These are phyloP conservation scores for Bonia amplexicaulis DNA, from an alignment of 176 grass and related monocot species.

Conservation along the genomic window DNA sequence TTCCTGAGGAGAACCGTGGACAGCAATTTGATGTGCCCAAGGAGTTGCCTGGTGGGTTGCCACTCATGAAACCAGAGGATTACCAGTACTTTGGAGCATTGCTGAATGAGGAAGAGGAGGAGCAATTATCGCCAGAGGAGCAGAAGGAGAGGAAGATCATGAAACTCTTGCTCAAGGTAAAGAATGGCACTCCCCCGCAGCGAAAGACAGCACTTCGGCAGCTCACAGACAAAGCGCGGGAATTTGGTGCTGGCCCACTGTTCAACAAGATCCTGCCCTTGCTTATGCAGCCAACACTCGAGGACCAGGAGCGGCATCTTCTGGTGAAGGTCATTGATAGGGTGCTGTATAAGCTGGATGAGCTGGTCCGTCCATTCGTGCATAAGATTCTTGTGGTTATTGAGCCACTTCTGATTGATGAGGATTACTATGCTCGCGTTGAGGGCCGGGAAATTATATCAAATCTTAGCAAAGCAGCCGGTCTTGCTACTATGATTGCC, in stretches of 20 bases:
- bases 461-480: constrained; percentile 97
- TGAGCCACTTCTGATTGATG: constrained; percentile 89
- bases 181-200: constrained; percentile 85
- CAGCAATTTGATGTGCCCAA: constrained; percentile 95
- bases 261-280: constrained; percentile 97
- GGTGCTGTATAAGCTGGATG: constrained; percentile 96
- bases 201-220: constrained; percentile 87
- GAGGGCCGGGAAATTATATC: constrained; percentile 95
- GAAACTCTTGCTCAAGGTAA: constrained; percentile 85
- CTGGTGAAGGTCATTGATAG: constrained; percentile 96
- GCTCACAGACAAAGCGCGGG: constrained; percentile 86
- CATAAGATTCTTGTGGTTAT: constrained; percentile 99
- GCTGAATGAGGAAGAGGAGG: constrained; percentile 90
- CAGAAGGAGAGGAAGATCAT: constrained; percentile 97
- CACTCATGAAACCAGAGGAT: constrained; percentile 93
- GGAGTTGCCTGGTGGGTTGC: constrained; percentile 66
- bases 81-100: constrained; percentile 92
- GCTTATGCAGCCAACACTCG: constrained; percentile 94
- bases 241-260: constrained; percentile 80
- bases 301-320: constrained; percentile 95
- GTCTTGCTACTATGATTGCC: constrained; percentile 96
- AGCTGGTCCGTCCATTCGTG: constrained; percentile 92
- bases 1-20: constrained; percentile 90
- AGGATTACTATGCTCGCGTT: constrained; percentile 98
- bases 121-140: constrained; percentile 80